Evolutionary conservation across 2,329 filamentous ascomycete species (phyloP).

Genomic region (Furcasterigmium sp.): DNA sequence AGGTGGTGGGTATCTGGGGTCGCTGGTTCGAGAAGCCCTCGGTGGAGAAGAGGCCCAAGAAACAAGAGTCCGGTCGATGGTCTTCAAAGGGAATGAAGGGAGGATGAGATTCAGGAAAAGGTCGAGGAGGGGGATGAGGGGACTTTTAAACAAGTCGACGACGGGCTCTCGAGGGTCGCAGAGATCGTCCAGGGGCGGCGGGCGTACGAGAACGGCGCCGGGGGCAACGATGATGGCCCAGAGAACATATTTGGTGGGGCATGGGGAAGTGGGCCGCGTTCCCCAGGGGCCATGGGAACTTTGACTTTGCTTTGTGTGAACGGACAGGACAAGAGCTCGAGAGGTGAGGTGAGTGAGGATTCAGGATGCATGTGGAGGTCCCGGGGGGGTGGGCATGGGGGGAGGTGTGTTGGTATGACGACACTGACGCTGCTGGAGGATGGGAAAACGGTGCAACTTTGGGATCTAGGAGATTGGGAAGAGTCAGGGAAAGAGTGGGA

Average conservation of each 20-base stretch:
- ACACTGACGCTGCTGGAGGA: not conserved
- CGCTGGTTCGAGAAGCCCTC: not conserved
- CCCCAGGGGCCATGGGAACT: not conserved
- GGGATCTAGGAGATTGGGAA: not conserved
- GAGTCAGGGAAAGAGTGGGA: not conserved
- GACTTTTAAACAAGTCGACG: slow-evolving; percentile 2
- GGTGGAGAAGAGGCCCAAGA: not conserved
- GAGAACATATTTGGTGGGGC: slow-evolving; percentile 1
- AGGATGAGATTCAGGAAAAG: not conserved
- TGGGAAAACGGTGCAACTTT: not conserved
- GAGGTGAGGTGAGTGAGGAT: not conserved
- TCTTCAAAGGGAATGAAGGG: not conserved
- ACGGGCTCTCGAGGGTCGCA: not conserved
- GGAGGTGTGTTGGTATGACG: not conserved
- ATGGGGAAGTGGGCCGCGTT: slow-evolving; percentile 5
- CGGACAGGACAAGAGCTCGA: not conserved
- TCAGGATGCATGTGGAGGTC: not conserved
- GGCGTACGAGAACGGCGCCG: not conserved
- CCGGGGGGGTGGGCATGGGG: not conserved
- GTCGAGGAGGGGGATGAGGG: not conserved
- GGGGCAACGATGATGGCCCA: too few species aligned
- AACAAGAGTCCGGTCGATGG: too few species aligned
- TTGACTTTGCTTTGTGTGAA: too few species aligned
- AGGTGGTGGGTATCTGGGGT: not conserved
- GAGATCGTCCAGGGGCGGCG: not conserved